Base-by-base conservation (phyloP, 2,329 filamentous ascomycete species). In the Trichoderma gracile region DNA sequence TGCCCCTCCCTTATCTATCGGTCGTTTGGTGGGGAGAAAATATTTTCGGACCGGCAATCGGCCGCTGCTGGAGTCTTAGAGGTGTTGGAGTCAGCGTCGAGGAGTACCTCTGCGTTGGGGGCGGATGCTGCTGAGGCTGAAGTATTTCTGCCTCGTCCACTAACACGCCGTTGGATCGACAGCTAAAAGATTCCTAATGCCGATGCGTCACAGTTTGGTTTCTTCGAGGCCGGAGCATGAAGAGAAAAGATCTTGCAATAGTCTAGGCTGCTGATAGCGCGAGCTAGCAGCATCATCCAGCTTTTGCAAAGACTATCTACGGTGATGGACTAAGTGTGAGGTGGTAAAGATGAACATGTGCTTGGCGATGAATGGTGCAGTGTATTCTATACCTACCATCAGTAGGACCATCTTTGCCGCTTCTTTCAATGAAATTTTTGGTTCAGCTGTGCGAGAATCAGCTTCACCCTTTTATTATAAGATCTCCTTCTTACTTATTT, bases 1-100 rank as follows among this genome's bases (percentile, higher is more conserved):
- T 52, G 65, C 67, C 68, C 68, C 68, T 68, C 57, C 63, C 61
- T 66, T 68, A 66, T 65, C 64, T 65, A 59, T 67, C 27, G n/a
- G 10, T 40, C 10, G n/a, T 15, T 21, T 54, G 66, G 67, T 59
- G 64, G 61, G 66, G 60, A 66, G 63, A 68, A 69, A 69, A 63
- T 38, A 38, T 68, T 68, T 68, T 68, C 60, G 68, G 68, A 50
- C 67, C 66, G 62, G 62, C 62, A 59, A 65, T 68, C 61, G 64
- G 64, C 64, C 64, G 60, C 50, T 46, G 47, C 21, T 54, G 23
- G 23, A 40, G 33, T 33, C 30, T n/a, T 5, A 10, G n/a, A 30
- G 23, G 4, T 63, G 50, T 56, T 63, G 19, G 19, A 15, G 15
- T 40, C 17, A n/a, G 30, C 47, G 3, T 43, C n/a, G 30, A 23